Evolutionary conservation across 306 rosid genomes (phyloP).

Genomic region (Myrica gale): DNA sequence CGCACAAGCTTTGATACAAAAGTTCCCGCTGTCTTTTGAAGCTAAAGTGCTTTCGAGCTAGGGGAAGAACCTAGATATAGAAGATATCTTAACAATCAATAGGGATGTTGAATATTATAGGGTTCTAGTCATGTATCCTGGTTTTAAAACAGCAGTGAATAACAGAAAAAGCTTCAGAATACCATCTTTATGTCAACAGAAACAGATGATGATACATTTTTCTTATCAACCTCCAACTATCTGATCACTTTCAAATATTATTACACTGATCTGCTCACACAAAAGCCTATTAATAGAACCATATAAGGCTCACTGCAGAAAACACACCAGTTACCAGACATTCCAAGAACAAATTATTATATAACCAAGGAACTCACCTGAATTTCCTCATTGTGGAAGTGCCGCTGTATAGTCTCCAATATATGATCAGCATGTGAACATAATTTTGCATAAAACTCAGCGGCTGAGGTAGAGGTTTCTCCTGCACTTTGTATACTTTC

Average conservation of each 20-base stretch:
- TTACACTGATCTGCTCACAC: conserved; percentile 12
- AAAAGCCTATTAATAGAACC: conserved; percentile 14
- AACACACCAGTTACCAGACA: conserved; percentile 4
- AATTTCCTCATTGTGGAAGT: conserved; percentile 86
- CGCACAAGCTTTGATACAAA: conserved; percentile 84
- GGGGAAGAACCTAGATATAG: conserved; percentile 89
- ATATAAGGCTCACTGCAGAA: too few species aligned
- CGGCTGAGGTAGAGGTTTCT: conserved; percentile 67
- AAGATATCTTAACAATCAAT: conserved; percentile 21
- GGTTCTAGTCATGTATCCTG: conserved; percentile 28
- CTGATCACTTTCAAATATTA: conserved; percentile 22
- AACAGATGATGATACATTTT: conserved; percentile 17
- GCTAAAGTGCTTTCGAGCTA: conserved; percentile 90
- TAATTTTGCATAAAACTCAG: conserved; percentile 80
- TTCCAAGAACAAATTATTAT: conserved; percentile 5
- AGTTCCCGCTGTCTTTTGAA: conserved; percentile 83
- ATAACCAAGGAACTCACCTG: conserved; percentile 59
- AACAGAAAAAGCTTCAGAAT: conserved; percentile 17
- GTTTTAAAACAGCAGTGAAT: conserved; percentile 10
- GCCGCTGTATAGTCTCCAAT: conserved; percentile 85
- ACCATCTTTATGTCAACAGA: conserved; percentile 12
- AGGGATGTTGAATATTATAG: conserved; percentile 14
- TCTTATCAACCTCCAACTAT: conserved; percentile 26
- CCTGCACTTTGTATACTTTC: conserved; percentile 86
- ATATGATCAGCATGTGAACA: conserved; percentile 95